Conservation (phyloP, 495 filamentous ascomycete species). For the Tricharina praecox region DNA sequence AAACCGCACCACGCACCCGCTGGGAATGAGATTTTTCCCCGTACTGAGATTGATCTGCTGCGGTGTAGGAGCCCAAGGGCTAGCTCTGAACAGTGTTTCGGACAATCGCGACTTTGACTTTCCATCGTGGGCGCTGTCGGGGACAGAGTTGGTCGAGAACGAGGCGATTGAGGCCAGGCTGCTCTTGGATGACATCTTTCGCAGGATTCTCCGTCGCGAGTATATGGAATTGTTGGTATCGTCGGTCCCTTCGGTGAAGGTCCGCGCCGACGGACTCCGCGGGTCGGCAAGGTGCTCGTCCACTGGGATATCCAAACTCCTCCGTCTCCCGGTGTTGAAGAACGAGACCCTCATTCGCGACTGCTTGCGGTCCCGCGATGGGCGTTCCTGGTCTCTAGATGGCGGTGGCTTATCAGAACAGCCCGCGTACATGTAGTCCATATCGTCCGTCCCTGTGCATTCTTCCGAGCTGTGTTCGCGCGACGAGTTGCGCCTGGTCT, state of each 20-base stretch:
- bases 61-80: neutral
- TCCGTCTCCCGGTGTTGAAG: constrained; percentile 19
- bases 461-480: constrained; percentile 15
- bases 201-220: constrained; percentile 16
- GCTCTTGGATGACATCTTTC: constrained; percentile 22
- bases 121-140: neutral
- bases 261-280: neutral
- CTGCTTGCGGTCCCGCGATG: constrained; percentile 18
- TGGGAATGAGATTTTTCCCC: neutral
- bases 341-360: constrained; percentile 22
- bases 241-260: constrained; percentile 8
- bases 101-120: neutral
- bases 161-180: constrained; percentile 11
- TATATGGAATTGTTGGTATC: constrained; percentile 14
- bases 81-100: neutral
- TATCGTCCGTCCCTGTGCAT: constrained; percentile 10
- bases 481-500: constrained; percentile 18
- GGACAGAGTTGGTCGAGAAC: constrained; percentile 2
- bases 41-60: neutral
- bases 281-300: neutral
- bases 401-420: too few species aligned
- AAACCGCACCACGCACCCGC: neutral
- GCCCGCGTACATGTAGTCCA: constrained; percentile 13
- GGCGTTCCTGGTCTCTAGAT: constrained; percentile 2
- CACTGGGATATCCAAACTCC: constrained; percentile 10